Percentiles rank a stretch among this genome's conserved stretches.
Conservation (phyloP, 352 stramenopile species). For the Globisporangium viniferum region DNA sequence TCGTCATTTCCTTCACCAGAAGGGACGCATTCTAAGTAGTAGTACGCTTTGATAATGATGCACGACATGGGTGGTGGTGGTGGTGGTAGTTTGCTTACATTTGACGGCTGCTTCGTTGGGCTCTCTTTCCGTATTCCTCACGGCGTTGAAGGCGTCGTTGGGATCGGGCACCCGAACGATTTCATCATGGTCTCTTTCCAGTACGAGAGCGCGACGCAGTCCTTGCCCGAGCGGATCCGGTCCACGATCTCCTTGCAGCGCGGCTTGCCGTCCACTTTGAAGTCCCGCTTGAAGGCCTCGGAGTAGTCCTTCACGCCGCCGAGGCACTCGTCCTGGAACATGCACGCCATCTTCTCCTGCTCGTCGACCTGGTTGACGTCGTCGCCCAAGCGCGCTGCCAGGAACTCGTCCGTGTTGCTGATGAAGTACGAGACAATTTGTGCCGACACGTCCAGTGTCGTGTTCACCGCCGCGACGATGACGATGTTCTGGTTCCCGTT, state of each 20-base stretch:
- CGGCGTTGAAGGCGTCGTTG: neutral
- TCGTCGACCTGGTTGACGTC: neutral
- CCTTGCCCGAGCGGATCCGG: slow-evolving; percentile 2
- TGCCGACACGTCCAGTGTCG: neutral
- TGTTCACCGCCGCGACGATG: slow-evolving; percentile 14
- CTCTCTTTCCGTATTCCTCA: too few relatives aligned
- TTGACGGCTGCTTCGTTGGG: too few relatives aligned
- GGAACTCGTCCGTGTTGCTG: slow-evolving; percentile 14
- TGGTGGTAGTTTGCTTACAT: too few relatives aligned
- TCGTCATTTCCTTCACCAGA: too few relatives aligned
- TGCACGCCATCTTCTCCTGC: slow-evolving; percentile 36
- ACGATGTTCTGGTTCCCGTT: neutral
- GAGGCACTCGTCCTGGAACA: slow-evolving; percentile 52
- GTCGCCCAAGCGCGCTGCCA: slow-evolving; percentile 33
- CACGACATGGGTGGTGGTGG: too few relatives aligned
- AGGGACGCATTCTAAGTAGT: too few relatives aligned
- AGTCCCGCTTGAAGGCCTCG: slow-evolving; percentile 32
- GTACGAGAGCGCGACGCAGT: slow-evolving; percentile 19
- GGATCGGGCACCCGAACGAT: slow-evolving; percentile 13
- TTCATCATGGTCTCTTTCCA: slow-evolving; percentile 28
- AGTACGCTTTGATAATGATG: too few relatives aligned
- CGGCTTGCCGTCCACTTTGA: slow-evolving; percentile 23
- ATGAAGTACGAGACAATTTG: neutral
- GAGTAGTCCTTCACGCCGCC: slow-evolving; percentile 41
- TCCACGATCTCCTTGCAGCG: slow-evolving; percentile 34